Conservation (phyloP, 345 rosid species). For the Citrus medica region DNA sequence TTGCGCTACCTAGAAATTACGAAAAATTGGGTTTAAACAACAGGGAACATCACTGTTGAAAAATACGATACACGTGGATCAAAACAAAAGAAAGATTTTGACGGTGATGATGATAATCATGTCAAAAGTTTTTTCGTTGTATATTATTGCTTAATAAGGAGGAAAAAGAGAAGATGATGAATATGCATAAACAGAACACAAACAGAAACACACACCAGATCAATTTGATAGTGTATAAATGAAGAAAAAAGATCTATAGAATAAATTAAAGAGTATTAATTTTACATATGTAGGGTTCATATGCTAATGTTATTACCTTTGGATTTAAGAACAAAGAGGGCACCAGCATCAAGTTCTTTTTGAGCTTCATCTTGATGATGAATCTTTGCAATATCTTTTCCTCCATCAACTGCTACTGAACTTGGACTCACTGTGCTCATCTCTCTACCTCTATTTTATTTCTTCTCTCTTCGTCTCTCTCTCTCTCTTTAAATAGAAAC, state of each 20-base stretch:
- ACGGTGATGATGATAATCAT: neutral
- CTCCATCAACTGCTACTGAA: conserved; percentile 7
- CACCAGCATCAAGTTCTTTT: conserved; percentile 68
- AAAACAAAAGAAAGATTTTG: neutral
- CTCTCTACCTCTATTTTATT: neutral
- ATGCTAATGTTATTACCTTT: conserved; percentile 37
- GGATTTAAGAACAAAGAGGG: conserved; percentile 84
- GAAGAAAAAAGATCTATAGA: too few relatives aligned
- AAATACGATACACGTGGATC: too few relatives aligned
- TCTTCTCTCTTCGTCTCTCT: neutral
- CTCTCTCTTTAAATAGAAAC: neutral
- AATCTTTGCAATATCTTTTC: conserved; percentile 12
- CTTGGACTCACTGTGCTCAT: neutral
- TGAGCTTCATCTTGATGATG: conserved; percentile 5
- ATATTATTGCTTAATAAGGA: too few relatives aligned
- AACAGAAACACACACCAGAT: too few relatives aligned
- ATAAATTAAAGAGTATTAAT: neutral
- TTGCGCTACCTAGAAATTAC: neutral
- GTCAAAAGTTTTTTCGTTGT: too few relatives aligned
- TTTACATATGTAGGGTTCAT: neutral
- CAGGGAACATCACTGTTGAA: neutral
- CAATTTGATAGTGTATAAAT: neutral
- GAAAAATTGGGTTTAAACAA: too few relatives aligned
- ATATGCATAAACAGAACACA: neutral
- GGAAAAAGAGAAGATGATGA: neutral